These are phyloP conservation scores for Boletus edulis DNA, from an alignment of 768 basidiomycete genomes.

Conservation along the genomic window DNA sequence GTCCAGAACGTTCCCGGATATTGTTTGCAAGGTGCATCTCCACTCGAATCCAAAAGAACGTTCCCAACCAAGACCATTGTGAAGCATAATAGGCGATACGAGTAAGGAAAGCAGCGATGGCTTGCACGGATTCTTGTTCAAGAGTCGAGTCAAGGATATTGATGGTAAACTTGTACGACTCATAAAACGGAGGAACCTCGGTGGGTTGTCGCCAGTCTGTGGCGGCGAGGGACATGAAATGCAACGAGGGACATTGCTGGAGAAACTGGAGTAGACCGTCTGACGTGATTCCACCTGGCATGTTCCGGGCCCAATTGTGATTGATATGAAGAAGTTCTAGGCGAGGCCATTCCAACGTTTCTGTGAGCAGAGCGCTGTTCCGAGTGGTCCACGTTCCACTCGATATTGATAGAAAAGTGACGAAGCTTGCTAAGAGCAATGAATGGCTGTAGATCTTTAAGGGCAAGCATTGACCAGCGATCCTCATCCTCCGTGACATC, in stretches of 20 bases:
- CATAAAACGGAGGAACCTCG: neutral
- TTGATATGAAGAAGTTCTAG: constrained; percentile 6
- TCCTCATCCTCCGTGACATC: no score
- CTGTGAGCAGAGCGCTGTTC: neutral
- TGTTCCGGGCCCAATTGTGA: neutral
- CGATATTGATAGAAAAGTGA: neutral
- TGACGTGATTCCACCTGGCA: neutral
- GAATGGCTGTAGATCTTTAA: constrained; percentile 2
- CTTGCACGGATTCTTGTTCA: neutral
- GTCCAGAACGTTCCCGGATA: no score
- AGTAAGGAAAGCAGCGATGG: neutral
- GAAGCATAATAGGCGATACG: neutral
- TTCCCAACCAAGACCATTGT: neutral
- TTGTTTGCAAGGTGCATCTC: no score
- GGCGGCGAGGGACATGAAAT: neutral
- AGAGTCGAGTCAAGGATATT: neutral
- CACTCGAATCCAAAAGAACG: neutral
- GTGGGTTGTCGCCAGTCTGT: neutral
- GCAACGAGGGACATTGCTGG: neutral
- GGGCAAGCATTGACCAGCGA: neutral
- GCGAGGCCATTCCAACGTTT: constrained; percentile 7
- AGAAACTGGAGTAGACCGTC: neutral
- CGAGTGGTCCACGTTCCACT: neutral
- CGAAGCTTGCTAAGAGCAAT: constrained; percentile 2
- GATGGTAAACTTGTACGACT: neutral